phyloP scores from a whole-genome alignment of 2,329 filamentous ascomycete species.

The Trichoderma polysporum region DNA sequence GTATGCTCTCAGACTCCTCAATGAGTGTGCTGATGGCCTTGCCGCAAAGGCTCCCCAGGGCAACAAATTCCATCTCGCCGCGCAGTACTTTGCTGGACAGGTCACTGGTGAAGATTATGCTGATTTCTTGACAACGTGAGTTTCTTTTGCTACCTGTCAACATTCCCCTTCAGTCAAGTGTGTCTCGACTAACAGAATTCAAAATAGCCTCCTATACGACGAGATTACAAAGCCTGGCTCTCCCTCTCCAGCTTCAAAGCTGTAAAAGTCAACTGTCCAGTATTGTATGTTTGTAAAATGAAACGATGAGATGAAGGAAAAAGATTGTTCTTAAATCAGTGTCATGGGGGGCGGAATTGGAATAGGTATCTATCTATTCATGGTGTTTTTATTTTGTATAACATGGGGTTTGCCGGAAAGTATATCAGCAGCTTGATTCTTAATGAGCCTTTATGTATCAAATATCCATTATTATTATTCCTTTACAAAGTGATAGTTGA shows the following conservation, averaged over 20 bases:
- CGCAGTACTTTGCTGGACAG: constrained; percentile 88
- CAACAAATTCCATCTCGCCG: constrained; percentile 88
- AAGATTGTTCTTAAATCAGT: background rate
- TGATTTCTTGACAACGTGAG: constrained; percentile 86
- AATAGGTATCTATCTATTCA: background rate
- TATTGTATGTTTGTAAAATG: background rate
- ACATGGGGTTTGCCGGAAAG: background rate
- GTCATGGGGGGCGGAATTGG: background rate
- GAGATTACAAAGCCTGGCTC: constrained; percentile 76
- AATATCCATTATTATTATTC: background rate
- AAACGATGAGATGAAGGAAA: background rate
- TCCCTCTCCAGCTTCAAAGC: constrained; percentile 60
- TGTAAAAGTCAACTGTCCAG: constrained; percentile 40
- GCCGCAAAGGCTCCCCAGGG: constrained; percentile 74
- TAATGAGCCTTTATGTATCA: background rate
- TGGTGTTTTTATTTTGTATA: background rate
- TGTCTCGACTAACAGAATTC: background rate
- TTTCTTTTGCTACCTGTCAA: constrained; percentile 22
- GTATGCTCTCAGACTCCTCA: constrained; percentile 81
- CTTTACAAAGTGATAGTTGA: background rate
- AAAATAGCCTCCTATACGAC: constrained; percentile 72
- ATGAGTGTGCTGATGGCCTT: constrained; percentile 79
- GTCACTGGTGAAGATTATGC: constrained; percentile 97
- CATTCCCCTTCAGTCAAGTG: background rate
- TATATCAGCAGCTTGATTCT: background rate